Evolutionary conservation across 78 protist genomes (phyloP), one percentile per base, ranked within the genome.

Genomic region (Dictyostelium brefeldianum): DNA sequence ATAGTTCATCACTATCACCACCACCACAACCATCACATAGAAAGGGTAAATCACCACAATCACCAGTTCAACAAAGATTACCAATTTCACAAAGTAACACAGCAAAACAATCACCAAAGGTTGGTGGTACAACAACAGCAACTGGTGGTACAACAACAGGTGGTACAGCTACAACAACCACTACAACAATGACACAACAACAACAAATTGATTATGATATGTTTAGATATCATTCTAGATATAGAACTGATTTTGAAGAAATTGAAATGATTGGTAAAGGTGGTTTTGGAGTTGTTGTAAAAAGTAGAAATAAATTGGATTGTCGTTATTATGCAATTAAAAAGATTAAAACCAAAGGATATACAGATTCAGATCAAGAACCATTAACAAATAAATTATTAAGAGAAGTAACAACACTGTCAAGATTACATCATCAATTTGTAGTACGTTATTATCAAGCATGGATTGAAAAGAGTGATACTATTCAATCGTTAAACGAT

Each of bases 401-500:
- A 15, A 81, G 96, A 47, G 96, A 95, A 43, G 96, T 95, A 29
- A 90, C 94, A 27, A 95, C 96, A 4, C 84, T 95, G 6, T 82
- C 95, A 17, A 51, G 93, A 27, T 20, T 95, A 20, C 92, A 95
- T 90, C 96, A 95, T 57, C 93, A 95, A 65, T 87, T 90, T 80
- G 96, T 95, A n/a, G 96, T 95, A 10, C 67, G 96, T 20, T 94
- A 95, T 29, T 95, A 89, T 73, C 96, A 95, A 29, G 96, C 96
- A 3, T 95, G 96, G 96, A 71, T 95, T 14, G 96, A 95, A 65
- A 41, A 54, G 53, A 25, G 83, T 3, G 90, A 82, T 51, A 62
- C 29, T 1, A 12, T 25, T 62, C 64, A 41, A 29, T 27, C 59
- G 2, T 77, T 50, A 6, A 70, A 78, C 3, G 83, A 36, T 0